Conservation (phyloP, 306 rosid genomes). For the Lablab purpureus region DNA sequence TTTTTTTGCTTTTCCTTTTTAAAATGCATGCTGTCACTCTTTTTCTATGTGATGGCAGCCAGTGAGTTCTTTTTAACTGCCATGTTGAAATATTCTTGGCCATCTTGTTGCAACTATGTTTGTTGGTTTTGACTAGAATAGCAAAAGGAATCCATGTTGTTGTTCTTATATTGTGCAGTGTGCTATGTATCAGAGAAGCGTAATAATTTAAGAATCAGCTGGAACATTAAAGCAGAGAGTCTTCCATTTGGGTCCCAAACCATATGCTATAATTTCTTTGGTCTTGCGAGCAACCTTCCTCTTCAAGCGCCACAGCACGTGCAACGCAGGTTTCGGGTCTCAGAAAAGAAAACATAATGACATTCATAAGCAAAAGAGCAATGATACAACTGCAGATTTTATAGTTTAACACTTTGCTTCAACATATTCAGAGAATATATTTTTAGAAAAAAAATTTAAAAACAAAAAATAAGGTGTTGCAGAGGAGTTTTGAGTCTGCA, state of each 20-base stretch:
- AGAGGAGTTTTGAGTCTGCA: too few relatives aligned
- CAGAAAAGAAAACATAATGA: conserved; percentile 10
- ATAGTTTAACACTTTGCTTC: too few relatives aligned
- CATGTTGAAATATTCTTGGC: conserved; percentile 38
- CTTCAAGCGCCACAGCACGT: conserved; percentile 63
- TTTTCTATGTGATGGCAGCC: conserved; percentile 3
- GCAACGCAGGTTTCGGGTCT: conserved; percentile 44
- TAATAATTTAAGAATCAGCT: conserved; percentile 40
- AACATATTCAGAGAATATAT: too few relatives aligned
- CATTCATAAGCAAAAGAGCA: not conserved
- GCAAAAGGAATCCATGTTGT: conserved; percentile 46
- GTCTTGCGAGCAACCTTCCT: conserved; percentile 55
- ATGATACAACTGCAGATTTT: too few relatives aligned
- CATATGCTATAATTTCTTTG: conserved; percentile 46
- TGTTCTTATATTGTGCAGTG: conserved; percentile 37
- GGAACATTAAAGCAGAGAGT: conserved; percentile 39
- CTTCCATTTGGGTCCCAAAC: conserved; percentile 53
- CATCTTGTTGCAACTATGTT: conserved; percentile 54
- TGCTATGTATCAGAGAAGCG: conserved; percentile 16
- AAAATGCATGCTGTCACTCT: conserved; percentile 28
- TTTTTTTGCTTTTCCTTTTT: conserved; percentile 5
- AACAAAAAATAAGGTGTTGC: too few relatives aligned
- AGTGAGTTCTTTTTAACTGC: conserved; percentile 34
- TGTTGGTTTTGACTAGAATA: conserved; percentile 45
- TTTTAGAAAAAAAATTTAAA: too few relatives aligned